Evolutionary conservation across 208 protist genomes (phyloP).

Genomic region (Spongospora subterranea): DNA sequence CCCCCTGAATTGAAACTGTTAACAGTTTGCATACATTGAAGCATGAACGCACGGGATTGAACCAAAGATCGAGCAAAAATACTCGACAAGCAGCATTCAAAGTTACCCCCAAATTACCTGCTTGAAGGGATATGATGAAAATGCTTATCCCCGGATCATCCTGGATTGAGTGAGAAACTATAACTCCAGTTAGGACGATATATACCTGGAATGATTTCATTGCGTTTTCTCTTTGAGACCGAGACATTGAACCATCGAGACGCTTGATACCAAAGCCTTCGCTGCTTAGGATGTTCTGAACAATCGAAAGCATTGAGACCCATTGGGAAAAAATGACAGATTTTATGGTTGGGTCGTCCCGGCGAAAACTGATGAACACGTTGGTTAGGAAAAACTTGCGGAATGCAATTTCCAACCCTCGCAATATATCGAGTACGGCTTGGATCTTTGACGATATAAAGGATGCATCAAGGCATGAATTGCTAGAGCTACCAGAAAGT

Average conservation of each 20-base stretch:
- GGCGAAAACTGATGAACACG: background rate
- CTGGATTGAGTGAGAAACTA: background rate
- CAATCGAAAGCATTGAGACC: slow-evolving; percentile 93
- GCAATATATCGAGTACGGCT: background rate
- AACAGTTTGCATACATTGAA: slow-evolving; percentile 46
- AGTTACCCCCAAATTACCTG: slow-evolving; percentile 95
- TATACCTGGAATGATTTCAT: slow-evolving; percentile 73
- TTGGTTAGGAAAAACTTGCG: background rate
- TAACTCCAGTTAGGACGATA: background rate
- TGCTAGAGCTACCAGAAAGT: no score
- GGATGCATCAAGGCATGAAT: background rate
- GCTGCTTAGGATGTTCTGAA: slow-evolving; percentile 82
- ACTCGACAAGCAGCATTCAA: slow-evolving; percentile 92
- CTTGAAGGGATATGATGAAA: slow-evolving; percentile 90
- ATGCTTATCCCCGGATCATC: slow-evolving; percentile 63
- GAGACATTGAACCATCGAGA: slow-evolving; percentile 88
- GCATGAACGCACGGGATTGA: slow-evolving; percentile 61
- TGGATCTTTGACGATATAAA: background rate
- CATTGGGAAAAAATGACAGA: slow-evolving; percentile 97
- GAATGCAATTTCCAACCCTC: background rate
- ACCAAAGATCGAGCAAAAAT: slow-evolving; percentile 80
- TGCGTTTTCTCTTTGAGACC: slow-evolving; percentile 75
- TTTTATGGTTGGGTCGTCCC: slow-evolving; percentile 77
- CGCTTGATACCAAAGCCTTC: slow-evolving; percentile 79
- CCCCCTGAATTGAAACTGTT: slow-evolving; percentile 78